These are phyloP conservation scores for Styphnolobium japonicum DNA, from an alignment of 306 rosid genomes.

Conservation along the genomic window DNA sequence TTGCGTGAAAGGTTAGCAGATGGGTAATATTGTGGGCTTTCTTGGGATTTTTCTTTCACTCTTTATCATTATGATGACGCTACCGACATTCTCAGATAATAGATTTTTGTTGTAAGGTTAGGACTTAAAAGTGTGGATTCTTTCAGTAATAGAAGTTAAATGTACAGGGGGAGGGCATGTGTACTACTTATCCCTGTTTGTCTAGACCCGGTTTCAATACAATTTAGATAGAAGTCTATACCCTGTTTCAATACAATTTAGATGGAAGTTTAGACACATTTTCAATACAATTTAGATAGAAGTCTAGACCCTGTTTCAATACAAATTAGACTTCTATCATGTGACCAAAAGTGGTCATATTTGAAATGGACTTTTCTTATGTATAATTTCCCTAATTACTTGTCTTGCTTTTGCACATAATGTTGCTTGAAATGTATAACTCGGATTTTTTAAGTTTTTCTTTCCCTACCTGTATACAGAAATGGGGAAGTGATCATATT, in stretches of 20 bases:
- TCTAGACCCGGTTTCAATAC: neutral
- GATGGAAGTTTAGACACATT: neutral
- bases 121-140: neutral
- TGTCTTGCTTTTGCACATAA: neutral
- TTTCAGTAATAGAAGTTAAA: neutral
- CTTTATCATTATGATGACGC: neutral
- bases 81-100: neutral
- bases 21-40: neutral
- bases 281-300: slow-evolving; percentile 1
- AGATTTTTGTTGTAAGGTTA: slow-evolving; percentile 3
- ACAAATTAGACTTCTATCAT: neutral
- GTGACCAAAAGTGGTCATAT: neutral
- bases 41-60: neutral
- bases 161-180: neutral
- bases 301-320: no score
- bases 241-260: neutral
- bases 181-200: neutral
- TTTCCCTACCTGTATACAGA: slow-evolving; percentile 43
- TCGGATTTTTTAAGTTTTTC: neutral
- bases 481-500: slow-evolving; percentile 97
- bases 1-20: slow-evolving; percentile 9
- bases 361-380: neutral
- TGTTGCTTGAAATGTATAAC: neutral
- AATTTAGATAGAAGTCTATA: neutral
- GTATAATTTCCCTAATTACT: neutral